These are phyloP conservation scores for Didymella pinodella DNA, from an alignment of 2,329 filamentous ascomycete species.

Conservation along the genomic window DNA sequence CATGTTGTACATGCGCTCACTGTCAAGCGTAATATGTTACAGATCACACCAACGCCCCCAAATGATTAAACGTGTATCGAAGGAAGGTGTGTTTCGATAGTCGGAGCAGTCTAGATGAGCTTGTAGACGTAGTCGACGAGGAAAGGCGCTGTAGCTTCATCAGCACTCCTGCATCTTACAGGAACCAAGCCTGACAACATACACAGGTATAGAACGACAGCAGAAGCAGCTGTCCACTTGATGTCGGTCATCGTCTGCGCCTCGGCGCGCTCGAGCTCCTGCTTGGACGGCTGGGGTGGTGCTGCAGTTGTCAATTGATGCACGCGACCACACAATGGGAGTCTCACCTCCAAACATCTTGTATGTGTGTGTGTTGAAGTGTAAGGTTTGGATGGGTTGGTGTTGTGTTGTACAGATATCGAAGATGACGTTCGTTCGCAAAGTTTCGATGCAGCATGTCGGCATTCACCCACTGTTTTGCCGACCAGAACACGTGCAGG, in stretches of 20 bases:
- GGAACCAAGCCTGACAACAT: constrained; percentile 50
- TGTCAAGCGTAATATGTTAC: constrained; percentile 16
- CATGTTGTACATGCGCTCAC: constrained; percentile 20
- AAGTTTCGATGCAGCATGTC: constrained; percentile 25
- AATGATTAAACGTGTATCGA: constrained; percentile 6
- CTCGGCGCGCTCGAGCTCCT: constrained; percentile 72
- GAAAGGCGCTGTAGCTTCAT: constrained; percentile 58
- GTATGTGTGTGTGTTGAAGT: constrained; percentile 19
- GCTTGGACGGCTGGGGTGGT: constrained; percentile 73
- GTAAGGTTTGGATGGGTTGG: not conserved
- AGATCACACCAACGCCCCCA: constrained; percentile 12
- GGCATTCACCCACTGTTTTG: constrained; percentile 19
- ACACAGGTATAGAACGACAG: constrained; percentile 79
- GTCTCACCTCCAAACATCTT: constrained; percentile 66
- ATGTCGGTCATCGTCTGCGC: constrained; percentile 71
- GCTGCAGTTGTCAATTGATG: constrained; percentile 53
- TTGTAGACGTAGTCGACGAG: constrained; percentile 63
- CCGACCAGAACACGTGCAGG: constrained; percentile 20
- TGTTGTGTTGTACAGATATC: constrained; percentile 16
- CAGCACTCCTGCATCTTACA: not conserved
- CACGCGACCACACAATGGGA: too few relatives aligned
- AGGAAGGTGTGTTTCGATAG: constrained; percentile 2
- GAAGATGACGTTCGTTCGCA: constrained; percentile 25
- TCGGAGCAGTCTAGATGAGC: constrained; percentile 52
- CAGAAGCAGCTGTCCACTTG: constrained; percentile 70